Conservation (phyloP, 345 rosid species). For the Boechera divaricarpa region DNA sequence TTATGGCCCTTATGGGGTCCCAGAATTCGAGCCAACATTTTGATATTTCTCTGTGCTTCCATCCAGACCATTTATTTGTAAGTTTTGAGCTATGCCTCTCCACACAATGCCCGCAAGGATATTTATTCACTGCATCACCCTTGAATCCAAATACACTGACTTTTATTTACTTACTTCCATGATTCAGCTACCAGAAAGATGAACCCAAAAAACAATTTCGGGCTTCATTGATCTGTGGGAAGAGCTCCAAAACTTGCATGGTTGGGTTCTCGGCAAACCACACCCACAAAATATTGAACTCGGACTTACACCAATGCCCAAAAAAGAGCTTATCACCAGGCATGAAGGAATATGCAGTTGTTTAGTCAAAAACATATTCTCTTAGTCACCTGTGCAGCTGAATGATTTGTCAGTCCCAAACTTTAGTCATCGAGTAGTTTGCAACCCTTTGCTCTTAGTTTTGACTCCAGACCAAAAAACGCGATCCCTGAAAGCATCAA, state of each 20-base stretch:
- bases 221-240: not conserved
- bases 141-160: not conserved
- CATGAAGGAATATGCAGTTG: not conserved
- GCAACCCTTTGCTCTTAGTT: conserved; percentile 76
- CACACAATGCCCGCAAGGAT: not conserved
- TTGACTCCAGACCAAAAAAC: conserved; percentile 90
- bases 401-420: conserved; percentile 1
- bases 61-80: conserved; percentile 1
- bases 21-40: not conserved
- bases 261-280: not conserved
- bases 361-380: not conserved
- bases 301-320: not conserved
- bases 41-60: conserved; percentile 1
- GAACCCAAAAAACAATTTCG: not conserved
- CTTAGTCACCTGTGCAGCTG: conserved; percentile 11
- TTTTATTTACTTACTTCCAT: not conserved
- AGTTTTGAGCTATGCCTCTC: not conserved
- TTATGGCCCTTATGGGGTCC: not conserved
- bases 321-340: not conserved
- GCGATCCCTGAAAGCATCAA: conserved; percentile 71
- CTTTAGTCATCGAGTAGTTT: conserved; percentile 47
- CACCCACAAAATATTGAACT: not conserved
- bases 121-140: conserved; percentile 14
- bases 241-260: conserved; percentile 19
- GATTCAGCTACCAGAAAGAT: not conserved